Conservation (phyloP, 495 filamentous ascomycete species). For the Aspergillus hancockii region DNA sequence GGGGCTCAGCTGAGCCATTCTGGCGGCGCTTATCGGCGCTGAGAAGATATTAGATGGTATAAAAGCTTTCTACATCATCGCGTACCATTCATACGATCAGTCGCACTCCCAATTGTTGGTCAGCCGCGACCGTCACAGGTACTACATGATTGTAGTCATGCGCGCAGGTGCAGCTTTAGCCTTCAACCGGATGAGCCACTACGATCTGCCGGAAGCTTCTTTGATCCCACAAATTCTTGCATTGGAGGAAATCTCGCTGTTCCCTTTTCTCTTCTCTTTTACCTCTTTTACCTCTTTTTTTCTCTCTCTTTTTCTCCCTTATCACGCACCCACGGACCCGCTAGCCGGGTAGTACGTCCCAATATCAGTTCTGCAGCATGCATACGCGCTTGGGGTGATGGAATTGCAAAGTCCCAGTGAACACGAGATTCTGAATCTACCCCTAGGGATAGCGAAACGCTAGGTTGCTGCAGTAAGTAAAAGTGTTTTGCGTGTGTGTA, state of each 20-base stretch:
- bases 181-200: background rate
- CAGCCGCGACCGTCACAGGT: background rate
- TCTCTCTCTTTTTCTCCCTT: no score
- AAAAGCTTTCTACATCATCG: background rate
- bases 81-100: background rate
- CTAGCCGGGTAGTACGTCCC: background rate
- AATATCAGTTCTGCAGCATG: background rate
- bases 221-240: background rate
- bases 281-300: no score
- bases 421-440: constrained; percentile 5
- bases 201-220: background rate
- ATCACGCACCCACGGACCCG: no score
- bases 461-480: background rate
- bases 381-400: background rate
- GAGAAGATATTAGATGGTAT: background rate
- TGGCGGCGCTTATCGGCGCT: background rate
- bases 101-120: background rate
- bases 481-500: background rate
- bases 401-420: background rate
- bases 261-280: background rate
- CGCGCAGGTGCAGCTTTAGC: background rate
- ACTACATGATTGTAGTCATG: background rate
- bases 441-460: constrained; percentile 1
- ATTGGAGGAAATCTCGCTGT: background rate
- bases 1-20: background rate